Evolutionary conservation across 1,284 basidiomycete genomes (phyloP).

Genomic region (Cutaneotrichosporon sp.): DNA sequence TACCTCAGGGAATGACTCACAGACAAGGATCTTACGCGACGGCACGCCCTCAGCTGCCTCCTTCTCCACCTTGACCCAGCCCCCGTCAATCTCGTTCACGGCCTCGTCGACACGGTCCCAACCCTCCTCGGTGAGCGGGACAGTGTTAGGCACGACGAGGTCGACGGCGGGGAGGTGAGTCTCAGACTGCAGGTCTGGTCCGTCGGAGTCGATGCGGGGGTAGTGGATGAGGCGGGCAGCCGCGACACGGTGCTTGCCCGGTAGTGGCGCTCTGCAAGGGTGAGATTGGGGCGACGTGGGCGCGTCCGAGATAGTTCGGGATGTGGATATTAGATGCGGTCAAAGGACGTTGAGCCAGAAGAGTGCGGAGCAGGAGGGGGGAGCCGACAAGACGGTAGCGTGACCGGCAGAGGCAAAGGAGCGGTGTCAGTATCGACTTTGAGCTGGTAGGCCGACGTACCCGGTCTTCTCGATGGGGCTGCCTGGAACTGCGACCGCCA

Average conservation of each 20-base stretch:
- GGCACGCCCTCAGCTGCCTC: conserved; percentile 40
- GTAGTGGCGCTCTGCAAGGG: not conserved
- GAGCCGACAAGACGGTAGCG: no score
- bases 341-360: no score
- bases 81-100: conserved; percentile 50
- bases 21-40: conserved; percentile 62
- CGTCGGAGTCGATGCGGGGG: no score
- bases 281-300: no score
- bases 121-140: conserved; percentile 51
- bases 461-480: no score
- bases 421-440: not conserved
- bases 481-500: conserved; percentile 2
- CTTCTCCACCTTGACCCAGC: conserved; percentile 20
- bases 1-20: conserved; percentile 52
- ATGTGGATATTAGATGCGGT: no score
- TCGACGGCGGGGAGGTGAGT: conserved; percentile 26
- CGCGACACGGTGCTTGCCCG: conserved; percentile 1
- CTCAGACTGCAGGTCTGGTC: not conserved
- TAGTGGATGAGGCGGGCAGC: conserved; percentile 2
- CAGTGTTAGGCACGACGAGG: conserved; percentile 36
- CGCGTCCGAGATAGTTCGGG: no score
- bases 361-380: no score
- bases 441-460: no score
- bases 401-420: not conserved
- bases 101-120: conserved; percentile 72